Evolutionary conservation across 352 stramenopile genomes (phyloP), one percentile per base, ranked within the genome.

Genomic region (Globisporangium acanthophoron): DNA sequence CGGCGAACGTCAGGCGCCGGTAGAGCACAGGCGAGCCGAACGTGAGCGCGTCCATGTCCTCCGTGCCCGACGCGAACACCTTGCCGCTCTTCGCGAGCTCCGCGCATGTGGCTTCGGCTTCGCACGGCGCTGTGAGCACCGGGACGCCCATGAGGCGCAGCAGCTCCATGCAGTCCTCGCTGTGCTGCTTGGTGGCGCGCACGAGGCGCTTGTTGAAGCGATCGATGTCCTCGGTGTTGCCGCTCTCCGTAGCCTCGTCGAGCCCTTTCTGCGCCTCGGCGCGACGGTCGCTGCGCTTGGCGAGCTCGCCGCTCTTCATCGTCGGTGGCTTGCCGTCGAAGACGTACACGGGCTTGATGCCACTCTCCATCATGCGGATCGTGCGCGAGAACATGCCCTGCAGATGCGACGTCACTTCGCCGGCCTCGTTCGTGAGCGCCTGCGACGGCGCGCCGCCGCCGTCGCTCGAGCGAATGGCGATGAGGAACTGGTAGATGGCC

Each of bases 21-120:
- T 99, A 86, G 39, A 99, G 70, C 54, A 98, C 83, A 0, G 97
- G 97, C n/a, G 97, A 97, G 20, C 83, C 82, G 70, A 99, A 99
- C 29, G 97, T 99, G 59, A 99, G 77, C 16, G 94, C 94, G 68
- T 99, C 97, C 97, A 99, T 99, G 80, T 99, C 97, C 79, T 99
- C 97, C 0, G 97, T 99, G 21, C 88, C 97, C 0, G 91, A 87
- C 5, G 93, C 97, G 66, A 94, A 99, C 0, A 98, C 90, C 54
- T 97, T 92, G 50, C 94, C 94, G 21, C 71, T 78, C 59, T 94
- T 97, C 54, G 88, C 92, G 51, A 99, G 78, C 44, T 85, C 82
- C 5, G 97, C 95, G 56, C 97, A 99, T 59, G 99, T 97, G 4
- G 97, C 97, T 80, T 99, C 97, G 13, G 97, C 97, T 74, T 99